Evolutionary conservation across 73 alveolate genomes (phyloP).

Genomic region (Paramecium primaurelia): DNA sequence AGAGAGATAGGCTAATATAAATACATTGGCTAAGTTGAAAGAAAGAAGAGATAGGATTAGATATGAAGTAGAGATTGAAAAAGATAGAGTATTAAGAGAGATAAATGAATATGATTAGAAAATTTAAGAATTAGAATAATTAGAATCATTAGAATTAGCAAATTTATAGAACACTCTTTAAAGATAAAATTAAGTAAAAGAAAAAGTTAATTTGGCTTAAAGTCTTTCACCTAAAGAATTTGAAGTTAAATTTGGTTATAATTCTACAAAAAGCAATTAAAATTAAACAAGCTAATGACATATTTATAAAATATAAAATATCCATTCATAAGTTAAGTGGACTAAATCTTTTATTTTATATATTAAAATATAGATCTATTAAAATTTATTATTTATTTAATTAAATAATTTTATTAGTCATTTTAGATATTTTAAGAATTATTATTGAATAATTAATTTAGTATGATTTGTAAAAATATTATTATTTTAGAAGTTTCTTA

Average conservation of each 20-base stretch:
- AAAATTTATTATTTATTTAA: no score
- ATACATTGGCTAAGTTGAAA: neutral
- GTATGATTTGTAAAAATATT: no score
- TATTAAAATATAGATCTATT: no score
- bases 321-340: neutral
- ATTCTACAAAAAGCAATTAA: neutral
- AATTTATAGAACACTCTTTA: neutral
- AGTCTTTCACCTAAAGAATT: conserved; percentile 16
- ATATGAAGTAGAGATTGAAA: neutral
- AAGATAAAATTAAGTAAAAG: conserved; percentile 6
- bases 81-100: conserved; percentile 22
- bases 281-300: neutral
- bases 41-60: conserved; percentile 9
- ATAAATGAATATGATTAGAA: neutral
- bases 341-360: neutral
- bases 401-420: no score
- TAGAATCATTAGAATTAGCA: neutral
- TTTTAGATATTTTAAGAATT: no score
- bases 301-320: neutral
- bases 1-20: neutral
- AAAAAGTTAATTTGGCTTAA: neutral
- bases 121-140: neutral
- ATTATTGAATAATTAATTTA: no score
- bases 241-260: neutral
- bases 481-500: no score